Evolutionary conservation across 441 rosid genomes (phyloP), one percentile per base, ranked within the genome.

Genomic region (Erodium chrysanthum): DNA sequence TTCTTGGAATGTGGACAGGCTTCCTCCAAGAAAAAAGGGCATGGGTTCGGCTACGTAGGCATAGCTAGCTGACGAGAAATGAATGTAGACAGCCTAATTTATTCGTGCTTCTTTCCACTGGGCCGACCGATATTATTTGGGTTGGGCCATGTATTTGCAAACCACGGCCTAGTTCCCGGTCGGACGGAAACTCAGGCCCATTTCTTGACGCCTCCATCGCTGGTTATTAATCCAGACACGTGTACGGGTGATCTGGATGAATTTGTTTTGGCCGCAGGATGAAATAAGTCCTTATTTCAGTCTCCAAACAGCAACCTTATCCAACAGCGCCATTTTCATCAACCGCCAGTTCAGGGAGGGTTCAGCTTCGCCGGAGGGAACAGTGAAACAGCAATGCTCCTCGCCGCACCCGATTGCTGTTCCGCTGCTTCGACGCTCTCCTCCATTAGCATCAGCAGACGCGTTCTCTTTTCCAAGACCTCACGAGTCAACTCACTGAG

Each of bases 341-440:
- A 50, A 17, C 59, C 20, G 6, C 20, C 59, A 6, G 7, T n/a
- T 1, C 22, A 50, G 59, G 10, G 18, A n/a, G 12, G 20, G 15
- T 17, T 15, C 20, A 48, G 22, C 22, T 17, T 50, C 59, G 17
- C 59, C 22, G 59, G 59, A 50, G 59, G 9, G 22, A 50, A 50
- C 59, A 50, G 17, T 17, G 59, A 50, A 50, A 50, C 22, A 37
- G 63, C 58, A 44, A 82, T 77, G 86, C 65, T 71, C 35, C 66
- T 70, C 29, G 62, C 69, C 0, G 0, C 70, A 52, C 76, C 67
- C 66, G 68, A 78, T 64, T 69, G 70, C 68, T 50, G 35, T 6
- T 31, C 35, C 6, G 35, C 35, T 31, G 2, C 35, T 31, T 31
- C 35, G 35, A 31, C 35, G 2, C 35, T 31, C 6, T 31, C 35